A percentile compares a stretch with the other conserved stretches of the same genome.
phyloP scores from a whole-genome alignment of 108 stramenopile species.

The Skeletonema marinoi region DNA sequence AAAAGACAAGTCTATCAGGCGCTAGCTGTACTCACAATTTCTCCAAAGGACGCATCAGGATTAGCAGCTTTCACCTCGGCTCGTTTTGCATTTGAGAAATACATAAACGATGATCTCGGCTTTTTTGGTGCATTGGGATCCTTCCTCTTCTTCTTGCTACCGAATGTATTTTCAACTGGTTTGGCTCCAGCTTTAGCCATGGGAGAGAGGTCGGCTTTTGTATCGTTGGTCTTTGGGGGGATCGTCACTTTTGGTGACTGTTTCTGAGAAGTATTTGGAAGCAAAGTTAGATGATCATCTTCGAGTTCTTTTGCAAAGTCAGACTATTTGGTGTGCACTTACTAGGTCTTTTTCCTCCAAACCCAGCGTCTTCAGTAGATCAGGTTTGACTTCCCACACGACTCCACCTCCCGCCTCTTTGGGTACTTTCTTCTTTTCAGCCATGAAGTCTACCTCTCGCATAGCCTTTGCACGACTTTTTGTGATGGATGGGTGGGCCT shows the following conservation, averaged over 20 bases:
- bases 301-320: not conserved
- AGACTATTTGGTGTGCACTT: not conserved
- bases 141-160: slow-evolving; percentile 34
- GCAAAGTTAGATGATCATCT: not conserved
- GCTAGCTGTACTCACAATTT: slow-evolving; percentile 45
- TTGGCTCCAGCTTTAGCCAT: slow-evolving; percentile 31
- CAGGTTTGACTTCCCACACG: slow-evolving; percentile 82
- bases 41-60: slow-evolving; percentile 21
- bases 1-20: not conserved
- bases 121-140: slow-evolving; percentile 52
- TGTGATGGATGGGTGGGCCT: slow-evolving; percentile 49
- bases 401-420: slow-evolving; percentile 48
- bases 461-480: slow-evolving; percentile 71
- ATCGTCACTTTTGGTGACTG: slow-evolving; percentile 7
- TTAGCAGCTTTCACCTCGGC: slow-evolving; percentile 30
- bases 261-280: slow-evolving; percentile 10
- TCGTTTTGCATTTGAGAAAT: slow-evolving; percentile 42
- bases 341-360: slow-evolving; percentile 51
- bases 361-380: slow-evolving; percentile 55
- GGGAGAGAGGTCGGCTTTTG: slow-evolving; percentile 25
- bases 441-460: slow-evolving; percentile 77
- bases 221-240: not conserved
- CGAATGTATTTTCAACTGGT: not conserved
- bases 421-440: slow-evolving; percentile 64
- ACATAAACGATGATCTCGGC: slow-evolving; percentile 12